These are phyloP conservation scores for Exobasidium rhododendri DNA, from an alignment of 1,284 basidiomycete genomes.

Conservation along the genomic window DNA sequence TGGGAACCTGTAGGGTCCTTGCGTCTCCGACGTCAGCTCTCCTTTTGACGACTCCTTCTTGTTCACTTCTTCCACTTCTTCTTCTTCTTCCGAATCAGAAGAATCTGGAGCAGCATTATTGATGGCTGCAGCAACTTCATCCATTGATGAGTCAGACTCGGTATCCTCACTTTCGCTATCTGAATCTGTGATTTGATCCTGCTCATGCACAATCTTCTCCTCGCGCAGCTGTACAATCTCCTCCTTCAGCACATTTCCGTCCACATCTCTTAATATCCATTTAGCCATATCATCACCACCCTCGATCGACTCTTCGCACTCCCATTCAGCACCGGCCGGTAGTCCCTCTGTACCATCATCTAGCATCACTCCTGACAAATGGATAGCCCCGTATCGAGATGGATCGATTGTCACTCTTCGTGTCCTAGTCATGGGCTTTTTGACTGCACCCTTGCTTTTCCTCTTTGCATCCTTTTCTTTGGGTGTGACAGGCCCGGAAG, in stretches of 20 bases:
- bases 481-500: constrained; percentile 14
- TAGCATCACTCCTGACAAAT: constrained; percentile 34
- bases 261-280: constrained; percentile 14
- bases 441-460: constrained; percentile 12
- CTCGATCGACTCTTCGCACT: background rate
- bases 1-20: background rate
- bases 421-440: constrained; percentile 23
- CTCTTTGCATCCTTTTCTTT: constrained; percentile 15
- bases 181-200: background rate
- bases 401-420: constrained; percentile 47
- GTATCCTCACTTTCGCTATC: background rate
- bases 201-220: background rate
- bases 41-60: background rate
- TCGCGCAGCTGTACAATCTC: constrained; percentile 19
- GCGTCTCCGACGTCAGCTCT: background rate
- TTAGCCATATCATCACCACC: background rate
- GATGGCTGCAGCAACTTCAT: constrained; percentile 23
- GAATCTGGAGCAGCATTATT: background rate
- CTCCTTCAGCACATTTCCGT: constrained; percentile 30
- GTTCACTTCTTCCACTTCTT: background rate
- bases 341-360: constrained; percentile 20
- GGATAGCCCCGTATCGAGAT: constrained; percentile 42
- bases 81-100: constrained; percentile 2
- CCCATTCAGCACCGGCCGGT: constrained; percentile 22
- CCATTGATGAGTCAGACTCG: constrained; percentile 25